Conservation (phyloP, 106 monocot genomes). For the Allium cepa region DNA sequence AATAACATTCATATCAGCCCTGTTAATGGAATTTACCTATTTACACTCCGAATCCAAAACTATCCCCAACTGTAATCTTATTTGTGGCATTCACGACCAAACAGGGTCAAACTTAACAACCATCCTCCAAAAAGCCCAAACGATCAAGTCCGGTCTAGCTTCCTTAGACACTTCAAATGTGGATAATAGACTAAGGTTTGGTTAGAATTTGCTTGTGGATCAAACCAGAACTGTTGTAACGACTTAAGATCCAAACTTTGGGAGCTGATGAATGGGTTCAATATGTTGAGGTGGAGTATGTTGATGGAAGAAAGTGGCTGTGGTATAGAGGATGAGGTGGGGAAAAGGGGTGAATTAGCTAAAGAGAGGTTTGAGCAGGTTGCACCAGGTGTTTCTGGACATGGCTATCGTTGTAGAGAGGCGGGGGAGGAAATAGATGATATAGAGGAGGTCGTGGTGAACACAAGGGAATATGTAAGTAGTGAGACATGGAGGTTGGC, state of each 20-base stretch:
- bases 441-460: conserved; percentile 31
- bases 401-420: conserved; percentile 39
- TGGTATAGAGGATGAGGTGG: conserved; percentile 6
- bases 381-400: conserved; percentile 42
- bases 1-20: conserved; percentile 22
- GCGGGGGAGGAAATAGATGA: conserved; percentile 32
- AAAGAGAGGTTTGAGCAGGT: conserved; percentile 24
- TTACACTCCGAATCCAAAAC: conserved; percentile 55
- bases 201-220: conserved; percentile 47
- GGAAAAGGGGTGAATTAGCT: conserved; percentile 21
- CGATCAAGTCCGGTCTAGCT: conserved; percentile 27
- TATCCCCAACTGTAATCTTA: conserved; percentile 30
- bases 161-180: conserved; percentile 55
- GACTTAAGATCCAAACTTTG: conserved; percentile 45
- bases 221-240: conserved; percentile 47
- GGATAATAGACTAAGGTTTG: conserved; percentile 30
- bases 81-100: conserved; percentile 40
- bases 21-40: conserved; percentile 26
- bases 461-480: conserved; percentile 22
- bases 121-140: conserved; percentile 57
- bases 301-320: conserved; percentile 15
- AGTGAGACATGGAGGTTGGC: conserved; percentile 22
- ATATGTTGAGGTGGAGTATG: conserved; percentile 30
- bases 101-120: conserved; percentile 50
- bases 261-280: conserved; percentile 54